Evolutionary conservation across 2,329 filamentous ascomycete species (phyloP).

Genomic region (Colletotrichum sp.): DNA sequence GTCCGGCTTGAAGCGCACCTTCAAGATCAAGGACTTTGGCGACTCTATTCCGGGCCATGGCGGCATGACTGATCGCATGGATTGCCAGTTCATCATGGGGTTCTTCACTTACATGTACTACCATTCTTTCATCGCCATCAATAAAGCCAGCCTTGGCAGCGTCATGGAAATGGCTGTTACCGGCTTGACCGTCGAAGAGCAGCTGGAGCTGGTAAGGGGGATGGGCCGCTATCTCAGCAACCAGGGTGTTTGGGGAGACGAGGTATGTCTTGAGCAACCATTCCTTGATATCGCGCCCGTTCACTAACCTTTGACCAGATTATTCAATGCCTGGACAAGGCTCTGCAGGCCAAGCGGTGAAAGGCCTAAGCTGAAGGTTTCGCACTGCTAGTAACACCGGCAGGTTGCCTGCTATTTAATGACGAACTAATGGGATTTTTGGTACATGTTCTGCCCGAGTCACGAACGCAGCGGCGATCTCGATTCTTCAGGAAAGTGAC

Average conservation of each 20-base stretch:
- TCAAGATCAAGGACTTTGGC: slow-evolving; percentile 99
- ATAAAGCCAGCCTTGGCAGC: slow-evolving; percentile 83
- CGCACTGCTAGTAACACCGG: background rate
- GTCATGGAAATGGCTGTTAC: slow-evolving; percentile 93
- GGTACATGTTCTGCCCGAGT: slow-evolving; percentile 2
- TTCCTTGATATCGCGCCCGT: background rate
- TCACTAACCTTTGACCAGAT: slow-evolving; percentile 28
- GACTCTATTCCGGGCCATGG: slow-evolving; percentile 97
- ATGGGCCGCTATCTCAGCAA: slow-evolving; percentile 70
- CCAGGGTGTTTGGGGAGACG: slow-evolving; percentile 55
- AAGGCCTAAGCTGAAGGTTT: background rate
- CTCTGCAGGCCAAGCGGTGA: slow-evolving; percentile 30
- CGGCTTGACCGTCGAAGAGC: slow-evolving; percentile 85
- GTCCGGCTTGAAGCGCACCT: slow-evolving; percentile 95
- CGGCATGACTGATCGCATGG: slow-evolving; percentile 98
- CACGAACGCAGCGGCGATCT: background rate
- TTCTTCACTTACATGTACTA: slow-evolving; percentile 99
- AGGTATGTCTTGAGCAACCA: slow-evolving; percentile 44
- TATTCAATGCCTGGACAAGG: slow-evolving; percentile 36
- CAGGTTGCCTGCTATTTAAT: slow-evolving; percentile 18
- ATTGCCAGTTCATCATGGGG: slow-evolving; percentile 99
- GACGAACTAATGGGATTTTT: slow-evolving; percentile 16
- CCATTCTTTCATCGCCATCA: slow-evolving; percentile 91
- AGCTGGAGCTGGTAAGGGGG: slow-evolving; percentile 78
- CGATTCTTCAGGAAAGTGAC: background rate